Evolutionary conservation across 208 protist genomes (phyloP).

Genomic region (Trypanosoma platydactyli): DNA sequence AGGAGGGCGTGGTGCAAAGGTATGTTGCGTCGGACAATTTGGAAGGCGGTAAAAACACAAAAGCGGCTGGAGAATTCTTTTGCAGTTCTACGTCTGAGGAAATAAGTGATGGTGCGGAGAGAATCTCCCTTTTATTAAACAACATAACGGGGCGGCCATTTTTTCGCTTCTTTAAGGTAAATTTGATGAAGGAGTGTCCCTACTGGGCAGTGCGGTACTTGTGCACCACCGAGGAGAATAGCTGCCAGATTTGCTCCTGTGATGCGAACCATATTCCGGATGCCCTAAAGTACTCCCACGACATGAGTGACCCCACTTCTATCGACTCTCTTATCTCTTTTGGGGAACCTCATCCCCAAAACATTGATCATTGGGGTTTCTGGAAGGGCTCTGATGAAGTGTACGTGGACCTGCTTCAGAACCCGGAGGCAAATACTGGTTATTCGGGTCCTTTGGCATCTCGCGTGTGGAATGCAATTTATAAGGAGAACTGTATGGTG

Average conservation of each 20-base stretch:
- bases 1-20: neutral
- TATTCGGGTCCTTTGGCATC: slow-evolving; percentile 73
- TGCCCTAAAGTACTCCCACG: slow-evolving; percentile 46
- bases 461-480: slow-evolving; percentile 84
- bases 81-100: slow-evolving; percentile 61
- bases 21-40: neutral
- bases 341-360: slow-evolving; percentile 25
- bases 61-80: slow-evolving; percentile 43
- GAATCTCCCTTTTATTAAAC: slow-evolving; percentile 62
- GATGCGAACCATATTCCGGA: slow-evolving; percentile 72
- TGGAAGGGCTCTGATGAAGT: slow-evolving; percentile 47
- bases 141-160: slow-evolving; percentile 65
- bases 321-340: slow-evolving; percentile 38
- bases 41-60: neutral
- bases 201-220: slow-evolving; percentile 85
- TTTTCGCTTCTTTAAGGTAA: slow-evolving; percentile 91
- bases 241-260: slow-evolving; percentile 82
- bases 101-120: slow-evolving; percentile 44
- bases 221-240: slow-evolving; percentile 75
- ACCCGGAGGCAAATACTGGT: slow-evolving; percentile 88
- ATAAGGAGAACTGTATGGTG: slow-evolving; percentile 79
- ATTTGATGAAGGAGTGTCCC: slow-evolving; percentile 76
- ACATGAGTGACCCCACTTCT: slow-evolving; percentile 78
- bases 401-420: slow-evolving; percentile 84
- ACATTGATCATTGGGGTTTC: slow-evolving; percentile 58